These are phyloP conservation scores for Boletus speciosus DNA, from an alignment of 768 basidiomycete genomes.

Conservation along the genomic window DNA sequence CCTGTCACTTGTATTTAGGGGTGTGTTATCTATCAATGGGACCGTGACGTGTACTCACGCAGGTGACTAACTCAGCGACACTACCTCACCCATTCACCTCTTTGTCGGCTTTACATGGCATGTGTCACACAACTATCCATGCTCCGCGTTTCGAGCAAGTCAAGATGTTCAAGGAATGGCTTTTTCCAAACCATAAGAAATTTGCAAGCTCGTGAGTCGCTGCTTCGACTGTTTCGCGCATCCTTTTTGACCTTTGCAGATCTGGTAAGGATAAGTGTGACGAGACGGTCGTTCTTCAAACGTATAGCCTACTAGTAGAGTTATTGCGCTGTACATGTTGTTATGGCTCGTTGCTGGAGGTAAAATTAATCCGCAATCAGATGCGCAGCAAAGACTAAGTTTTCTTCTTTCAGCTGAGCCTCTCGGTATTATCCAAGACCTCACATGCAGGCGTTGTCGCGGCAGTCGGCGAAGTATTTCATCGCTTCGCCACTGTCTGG, in stretches of 20 bases:
- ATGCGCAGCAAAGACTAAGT: conserved; percentile 4
- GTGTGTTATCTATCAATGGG: conserved; percentile 29
- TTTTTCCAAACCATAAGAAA: conserved; percentile 65
- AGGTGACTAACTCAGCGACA: conserved; percentile 31
- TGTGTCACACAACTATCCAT: conserved; percentile 45
- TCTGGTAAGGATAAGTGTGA: conserved; percentile 32
- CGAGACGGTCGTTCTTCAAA: conserved; percentile 42
- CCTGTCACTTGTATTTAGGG: conserved; percentile 67
- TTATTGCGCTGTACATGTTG: conserved; percentile 60
- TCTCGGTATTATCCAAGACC: conserved; percentile 52
- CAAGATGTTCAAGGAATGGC: conserved; percentile 65
- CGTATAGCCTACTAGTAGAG: conserved; percentile 56
- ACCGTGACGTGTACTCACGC: conserved; percentile 1
- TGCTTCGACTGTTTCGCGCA: not conserved
- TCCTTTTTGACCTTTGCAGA: conserved; percentile 8
- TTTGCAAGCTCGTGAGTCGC: conserved; percentile 45
- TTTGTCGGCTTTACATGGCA: conserved; percentile 36
- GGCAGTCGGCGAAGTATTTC: conserved; percentile 67
- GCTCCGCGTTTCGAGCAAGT: conserved; percentile 76
- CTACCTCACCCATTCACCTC: conserved; percentile 28
- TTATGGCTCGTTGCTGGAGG: conserved; percentile 69
- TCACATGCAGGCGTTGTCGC: conserved; percentile 50
- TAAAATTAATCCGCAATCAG: conserved; percentile 26
- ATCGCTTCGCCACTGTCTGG: conserved; percentile 72
- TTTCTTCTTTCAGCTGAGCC: conserved; percentile 41